Conservation (phyloP, 805 yeast species). For the Kurtzmaniella fragi region DNA sequence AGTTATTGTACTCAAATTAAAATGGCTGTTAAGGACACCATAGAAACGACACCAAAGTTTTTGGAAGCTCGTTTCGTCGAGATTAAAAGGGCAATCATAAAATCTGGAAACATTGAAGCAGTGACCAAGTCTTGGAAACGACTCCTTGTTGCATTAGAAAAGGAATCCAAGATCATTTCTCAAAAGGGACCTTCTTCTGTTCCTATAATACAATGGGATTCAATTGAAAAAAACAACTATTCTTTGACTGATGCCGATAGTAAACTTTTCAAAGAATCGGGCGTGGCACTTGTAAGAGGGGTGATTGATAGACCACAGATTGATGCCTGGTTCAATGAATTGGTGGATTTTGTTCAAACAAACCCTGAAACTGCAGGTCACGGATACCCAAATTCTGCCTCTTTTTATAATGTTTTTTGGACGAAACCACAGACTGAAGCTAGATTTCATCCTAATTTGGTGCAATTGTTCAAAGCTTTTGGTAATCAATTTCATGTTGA, state of each 20-base stretch:
- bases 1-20: neutral
- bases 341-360: conserved; percentile 16
- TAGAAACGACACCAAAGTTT: neutral
- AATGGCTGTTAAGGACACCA: no score
- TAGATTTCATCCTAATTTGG: conserved; percentile 31
- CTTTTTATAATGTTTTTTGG: conserved; percentile 34
- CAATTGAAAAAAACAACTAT: conserved; percentile 6
- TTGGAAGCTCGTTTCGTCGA: conserved; percentile 7
- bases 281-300: conserved; percentile 24
- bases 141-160: conserved; percentile 16
- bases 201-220: conserved; percentile 10
- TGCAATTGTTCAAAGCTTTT: conserved; percentile 20
- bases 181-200: conserved; percentile 13
- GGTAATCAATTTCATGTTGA: conserved; percentile 23
- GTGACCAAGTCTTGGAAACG: conserved; percentile 26
- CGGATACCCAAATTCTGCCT: conserved; percentile 16
- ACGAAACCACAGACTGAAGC: conserved; percentile 33
- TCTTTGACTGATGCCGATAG: conserved; percentile 6
- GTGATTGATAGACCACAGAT: conserved; percentile 24
- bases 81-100: conserved; percentile 14
- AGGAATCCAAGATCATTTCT: conserved; percentile 13
- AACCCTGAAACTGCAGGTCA: conserved; percentile 24
- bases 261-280: conserved; percentile 11
- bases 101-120: conserved; percentile 18
- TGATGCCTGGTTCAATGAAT: conserved; percentile 13